Conservation (phyloP, 2,329 filamentous ascomycete species). For the Epichloe brachyelytri region DNA sequence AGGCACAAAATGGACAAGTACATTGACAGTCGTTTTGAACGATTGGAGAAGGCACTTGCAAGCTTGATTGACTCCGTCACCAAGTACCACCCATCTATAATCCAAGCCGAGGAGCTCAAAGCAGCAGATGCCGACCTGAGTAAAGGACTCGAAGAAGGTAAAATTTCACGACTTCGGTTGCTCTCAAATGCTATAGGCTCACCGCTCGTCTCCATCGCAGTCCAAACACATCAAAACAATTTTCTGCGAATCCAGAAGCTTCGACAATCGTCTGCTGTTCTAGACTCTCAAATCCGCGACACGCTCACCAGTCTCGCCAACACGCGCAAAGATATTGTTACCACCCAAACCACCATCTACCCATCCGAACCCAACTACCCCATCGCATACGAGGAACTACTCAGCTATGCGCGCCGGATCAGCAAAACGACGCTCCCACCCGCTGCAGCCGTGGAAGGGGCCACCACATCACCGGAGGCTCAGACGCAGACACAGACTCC, state of each 20-base stretch:
- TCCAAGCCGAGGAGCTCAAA: constrained; percentile 55
- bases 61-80: constrained; percentile 67
- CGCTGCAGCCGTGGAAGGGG: constrained; percentile 33
- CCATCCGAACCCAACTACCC: constrained; percentile 36
- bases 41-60: constrained; percentile 52
- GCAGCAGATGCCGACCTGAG: constrained; percentile 56
- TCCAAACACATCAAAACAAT: constrained; percentile 65
- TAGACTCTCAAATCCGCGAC: constrained; percentile 61
- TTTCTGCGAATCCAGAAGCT: constrained; percentile 54
- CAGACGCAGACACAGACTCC: constrained; percentile 12
- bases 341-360: constrained; percentile 45
- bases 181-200: not conserved
- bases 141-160: constrained; percentile 53
- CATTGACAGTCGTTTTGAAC: constrained; percentile 50
- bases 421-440: constrained; percentile 68
- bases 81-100: constrained; percentile 64
- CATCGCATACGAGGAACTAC: constrained; percentile 59
- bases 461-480: constrained; percentile 16
- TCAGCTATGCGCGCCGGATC: constrained; percentile 67
- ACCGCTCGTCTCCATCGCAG: constrained; percentile 23
- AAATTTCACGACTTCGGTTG: not conserved
- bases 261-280: constrained; percentile 48
- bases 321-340: constrained; percentile 59
- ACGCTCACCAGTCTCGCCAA: constrained; percentile 57
- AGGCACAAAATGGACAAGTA: constrained; percentile 43